phyloP scores from a whole-genome alignment of 2,329 filamentous ascomycete genomes.

The Fusarium protoensiforme region DNA sequence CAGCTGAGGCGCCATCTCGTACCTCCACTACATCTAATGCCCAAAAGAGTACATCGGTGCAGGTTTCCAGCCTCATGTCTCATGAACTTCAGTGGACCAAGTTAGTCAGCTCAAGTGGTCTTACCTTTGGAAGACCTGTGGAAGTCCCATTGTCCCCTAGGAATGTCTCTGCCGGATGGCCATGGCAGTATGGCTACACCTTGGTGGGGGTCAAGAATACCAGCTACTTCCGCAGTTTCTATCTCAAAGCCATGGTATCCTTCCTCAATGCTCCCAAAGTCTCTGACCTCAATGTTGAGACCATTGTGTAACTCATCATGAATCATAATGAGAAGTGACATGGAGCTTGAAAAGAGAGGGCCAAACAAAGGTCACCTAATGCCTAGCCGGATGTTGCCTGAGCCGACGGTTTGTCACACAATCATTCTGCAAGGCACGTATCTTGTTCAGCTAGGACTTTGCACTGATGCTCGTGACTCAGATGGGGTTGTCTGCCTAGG shows the following conservation, averaged over 20 bases:
- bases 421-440: not conserved
- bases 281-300: no score
- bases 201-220: not conserved
- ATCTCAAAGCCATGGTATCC: not conserved
- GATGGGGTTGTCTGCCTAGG: not conserved
- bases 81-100: not conserved
- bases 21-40: not conserved
- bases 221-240: not conserved
- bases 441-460: not conserved
- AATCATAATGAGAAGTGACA: not conserved
- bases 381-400: not conserved
- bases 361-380: not conserved
- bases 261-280: not conserved
- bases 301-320: not conserved
- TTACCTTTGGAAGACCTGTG: not conserved
- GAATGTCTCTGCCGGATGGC: not conserved
- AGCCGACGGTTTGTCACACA: not conserved
- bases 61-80: not conserved
- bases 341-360: not conserved
- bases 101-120: not conserved
- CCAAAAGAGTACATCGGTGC: not conserved
- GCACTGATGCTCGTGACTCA: not conserved
- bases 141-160: not conserved
- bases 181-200: not conserved
- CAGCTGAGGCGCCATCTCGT: not conserved